These are phyloP conservation scores for Populus nigra DNA, from an alignment of 345 rosid species.

Conservation along the genomic window DNA sequence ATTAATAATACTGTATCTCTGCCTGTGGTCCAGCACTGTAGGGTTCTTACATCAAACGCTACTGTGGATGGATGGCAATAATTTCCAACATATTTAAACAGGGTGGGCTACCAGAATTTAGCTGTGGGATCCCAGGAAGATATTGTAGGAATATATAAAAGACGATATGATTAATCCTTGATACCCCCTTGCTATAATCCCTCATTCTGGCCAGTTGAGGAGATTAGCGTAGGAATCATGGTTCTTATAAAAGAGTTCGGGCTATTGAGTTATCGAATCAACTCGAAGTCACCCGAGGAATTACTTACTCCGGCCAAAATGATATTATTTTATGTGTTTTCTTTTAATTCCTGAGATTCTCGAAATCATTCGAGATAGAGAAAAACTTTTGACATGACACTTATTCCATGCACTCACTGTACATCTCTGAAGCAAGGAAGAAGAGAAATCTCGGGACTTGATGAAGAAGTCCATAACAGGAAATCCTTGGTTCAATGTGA, in stretches of 20 bases:
- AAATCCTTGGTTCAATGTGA: too few species aligned
- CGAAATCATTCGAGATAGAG: too few species aligned
- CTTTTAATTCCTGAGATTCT: too few species aligned
- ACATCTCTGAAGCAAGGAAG: neutral
- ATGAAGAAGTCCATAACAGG: too few species aligned
- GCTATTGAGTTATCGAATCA: too few species aligned
- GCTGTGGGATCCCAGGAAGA: neutral
- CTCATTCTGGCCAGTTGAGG: neutral
- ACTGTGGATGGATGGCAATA: neutral
- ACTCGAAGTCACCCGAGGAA: too few species aligned
- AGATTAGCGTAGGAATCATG: neutral
- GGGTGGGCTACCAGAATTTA: neutral
- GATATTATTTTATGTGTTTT: too few species aligned
- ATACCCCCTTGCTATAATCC: neutral
- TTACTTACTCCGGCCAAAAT: too few species aligned
- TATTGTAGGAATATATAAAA: neutral
- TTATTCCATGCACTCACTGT: neutral
- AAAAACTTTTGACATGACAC: neutral
- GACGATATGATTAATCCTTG: neutral
- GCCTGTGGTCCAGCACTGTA: neutral
- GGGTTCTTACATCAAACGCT: too few species aligned
- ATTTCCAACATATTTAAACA: neutral
- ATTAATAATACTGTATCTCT: too few species aligned
- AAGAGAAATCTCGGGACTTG: neutral
- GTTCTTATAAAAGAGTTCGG: too few species aligned